Evolutionary conservation across 352 stramenopile species (phyloP).

Genomic region (Pythium periplocum): DNA sequence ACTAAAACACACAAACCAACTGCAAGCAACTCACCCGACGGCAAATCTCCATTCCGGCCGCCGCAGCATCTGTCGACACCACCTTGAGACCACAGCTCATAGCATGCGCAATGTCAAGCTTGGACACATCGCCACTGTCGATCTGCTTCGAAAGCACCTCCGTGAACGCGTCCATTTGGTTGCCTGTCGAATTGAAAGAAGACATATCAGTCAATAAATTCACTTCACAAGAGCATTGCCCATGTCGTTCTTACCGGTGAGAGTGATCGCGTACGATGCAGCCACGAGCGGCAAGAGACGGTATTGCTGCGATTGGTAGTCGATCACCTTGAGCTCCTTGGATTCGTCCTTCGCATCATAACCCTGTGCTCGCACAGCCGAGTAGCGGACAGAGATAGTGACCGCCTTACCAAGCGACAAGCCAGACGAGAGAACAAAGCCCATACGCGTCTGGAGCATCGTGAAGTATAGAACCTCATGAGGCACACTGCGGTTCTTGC

Average conservation of each 20-base stretch:
- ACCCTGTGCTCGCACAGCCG: slow-evolving; percentile 88
- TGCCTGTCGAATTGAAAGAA: slow-evolving; percentile 14
- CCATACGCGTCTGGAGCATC: slow-evolving; percentile 75
- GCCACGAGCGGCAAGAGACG: slow-evolving; percentile 91
- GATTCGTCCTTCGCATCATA: slow-evolving; percentile 50
- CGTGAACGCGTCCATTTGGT: slow-evolving; percentile 48
- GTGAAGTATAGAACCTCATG: slow-evolving; percentile 73
- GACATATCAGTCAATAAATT: not conserved
- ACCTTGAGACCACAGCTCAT: slow-evolving; percentile 67
- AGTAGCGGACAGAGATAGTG: slow-evolving; percentile 95
- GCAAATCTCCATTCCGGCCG: slow-evolving; percentile 40
- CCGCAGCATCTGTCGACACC: slow-evolving; percentile 44
- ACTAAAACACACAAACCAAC: not conserved
- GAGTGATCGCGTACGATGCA: slow-evolving; percentile 87
- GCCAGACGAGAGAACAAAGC: slow-evolving; percentile 46
- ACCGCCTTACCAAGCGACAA: slow-evolving; percentile 77
- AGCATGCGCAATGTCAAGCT: slow-evolving; percentile 44
- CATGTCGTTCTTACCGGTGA: slow-evolving; percentile 25
- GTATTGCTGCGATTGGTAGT: slow-evolving; percentile 95
- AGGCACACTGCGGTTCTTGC: slow-evolving; percentile 39
- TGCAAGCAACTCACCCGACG: slow-evolving; percentile 24
- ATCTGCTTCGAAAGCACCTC: slow-evolving; percentile 36
- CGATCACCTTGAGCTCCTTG: slow-evolving; percentile 88
- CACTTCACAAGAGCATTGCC: not conserved
- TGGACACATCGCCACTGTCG: slow-evolving; percentile 29